These are phyloP conservation scores for Metarhizium sp. DNA, from an alignment of 2,329 filamentous ascomycete species.

Conservation along the genomic window DNA sequence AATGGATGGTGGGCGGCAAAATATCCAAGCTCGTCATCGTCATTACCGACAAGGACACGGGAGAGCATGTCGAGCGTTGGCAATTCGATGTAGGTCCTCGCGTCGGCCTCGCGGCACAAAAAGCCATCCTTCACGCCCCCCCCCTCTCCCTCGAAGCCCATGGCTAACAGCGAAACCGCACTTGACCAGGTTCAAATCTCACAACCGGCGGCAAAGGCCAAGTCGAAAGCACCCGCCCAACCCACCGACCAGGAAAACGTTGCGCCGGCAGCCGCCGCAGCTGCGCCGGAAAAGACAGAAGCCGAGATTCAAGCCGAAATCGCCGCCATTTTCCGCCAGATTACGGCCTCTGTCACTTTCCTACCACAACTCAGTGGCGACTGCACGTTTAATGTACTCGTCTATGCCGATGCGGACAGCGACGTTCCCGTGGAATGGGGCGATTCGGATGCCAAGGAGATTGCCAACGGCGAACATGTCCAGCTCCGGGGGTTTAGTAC, in stretches of 20 bases:
- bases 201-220: conserved; percentile 20
- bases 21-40: conserved; percentile 96
- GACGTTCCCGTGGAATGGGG: conserved; percentile 98
- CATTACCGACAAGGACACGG: conserved; percentile 93
- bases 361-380: conserved; percentile 80
- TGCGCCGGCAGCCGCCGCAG: conserved; percentile 16
- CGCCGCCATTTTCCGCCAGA: conserved; percentile 92
- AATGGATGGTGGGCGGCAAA: conserved; percentile 96
- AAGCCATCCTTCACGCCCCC: too few relatives aligned
- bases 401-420: conserved; percentile 93
- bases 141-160: too few relatives aligned
- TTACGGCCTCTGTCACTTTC: conserved; percentile 95
- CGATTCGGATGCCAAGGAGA: conserved; percentile 96
- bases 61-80: conserved; percentile 93
- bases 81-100: conserved; percentile 71
- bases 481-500: conserved; percentile 95
- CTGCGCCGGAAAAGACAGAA: conserved; percentile 70
- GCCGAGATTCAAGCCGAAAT: conserved; percentile 92
- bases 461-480: conserved; percentile 86
- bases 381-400: conserved; percentile 97
- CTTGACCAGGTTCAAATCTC: conserved; percentile 16
- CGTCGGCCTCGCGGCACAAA: neutral
- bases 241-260: conserved; percentile 62
- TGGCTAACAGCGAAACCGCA: neutral
- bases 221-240: conserved; percentile 31